Conservation (phyloP, 108 stramenopile species). For the Nannochloropsis oceanica region DNA sequence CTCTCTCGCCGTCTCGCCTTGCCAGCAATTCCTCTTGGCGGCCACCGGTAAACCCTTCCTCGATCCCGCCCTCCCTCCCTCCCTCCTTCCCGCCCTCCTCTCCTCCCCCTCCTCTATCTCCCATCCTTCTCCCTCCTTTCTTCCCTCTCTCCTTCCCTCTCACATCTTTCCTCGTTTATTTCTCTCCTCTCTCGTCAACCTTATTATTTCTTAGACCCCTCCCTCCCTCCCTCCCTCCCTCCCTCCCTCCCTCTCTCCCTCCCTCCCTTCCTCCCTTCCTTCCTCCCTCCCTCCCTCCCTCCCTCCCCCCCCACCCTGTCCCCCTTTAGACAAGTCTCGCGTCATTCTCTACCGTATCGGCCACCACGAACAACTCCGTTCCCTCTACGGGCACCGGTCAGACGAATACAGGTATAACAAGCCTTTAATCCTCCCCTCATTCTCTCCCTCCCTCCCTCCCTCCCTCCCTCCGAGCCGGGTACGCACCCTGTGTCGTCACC, state of each 20-base stretch:
- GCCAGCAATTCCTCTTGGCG: not conserved
- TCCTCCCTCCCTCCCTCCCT: too few relatives aligned
- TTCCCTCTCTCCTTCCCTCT: not conserved
- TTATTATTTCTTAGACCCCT: too few relatives aligned
- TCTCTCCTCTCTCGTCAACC: not conserved
- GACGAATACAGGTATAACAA: not conserved
- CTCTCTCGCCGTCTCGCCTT: not conserved
- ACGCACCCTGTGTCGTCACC: not conserved
- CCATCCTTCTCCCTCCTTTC: not conserved
- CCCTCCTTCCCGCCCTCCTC: not conserved
- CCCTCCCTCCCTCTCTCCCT: too few relatives aligned
- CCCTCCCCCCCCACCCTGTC: too few relatives aligned
- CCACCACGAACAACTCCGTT: not conserved
- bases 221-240: too few relatives aligned
- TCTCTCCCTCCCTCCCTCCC: too few relatives aligned
- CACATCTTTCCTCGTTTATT: not conserved
- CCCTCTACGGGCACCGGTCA: not conserved
- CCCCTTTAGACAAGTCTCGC: not conserved
- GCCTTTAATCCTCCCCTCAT: too few relatives aligned
- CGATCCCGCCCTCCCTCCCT: too few relatives aligned
- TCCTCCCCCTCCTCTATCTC: not conserved
- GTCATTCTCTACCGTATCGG: not conserved
- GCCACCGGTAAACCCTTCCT: not conserved
- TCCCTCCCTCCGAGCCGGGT: too few relatives aligned
- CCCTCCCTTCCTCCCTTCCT: too few relatives aligned